phyloP scores from a whole-genome alignment of 352 stramenopile genomes.

The Thalassiosira pacifica region DNA sequence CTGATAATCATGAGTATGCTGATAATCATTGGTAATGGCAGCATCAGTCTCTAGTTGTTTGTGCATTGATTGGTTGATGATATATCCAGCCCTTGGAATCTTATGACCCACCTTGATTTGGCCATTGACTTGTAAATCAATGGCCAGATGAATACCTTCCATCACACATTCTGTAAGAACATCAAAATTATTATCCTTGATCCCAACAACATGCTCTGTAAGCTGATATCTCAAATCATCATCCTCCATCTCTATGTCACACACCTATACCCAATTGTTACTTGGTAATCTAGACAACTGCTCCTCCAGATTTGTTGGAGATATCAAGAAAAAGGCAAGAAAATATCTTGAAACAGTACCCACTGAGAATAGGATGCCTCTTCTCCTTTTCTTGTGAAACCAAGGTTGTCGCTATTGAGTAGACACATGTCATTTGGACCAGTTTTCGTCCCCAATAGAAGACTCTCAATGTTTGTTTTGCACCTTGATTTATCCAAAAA shows the following conservation, averaged over 20 bases:
- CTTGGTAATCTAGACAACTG: slow-evolving; percentile 5
- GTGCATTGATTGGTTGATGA: background rate
- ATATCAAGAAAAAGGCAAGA: slow-evolving; percentile 5
- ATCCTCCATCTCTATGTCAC: no score
- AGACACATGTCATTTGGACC: slow-evolving; percentile 18
- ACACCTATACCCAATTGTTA: no score
- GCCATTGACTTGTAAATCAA: background rate
- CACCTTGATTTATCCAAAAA: no score
- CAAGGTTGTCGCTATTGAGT: slow-evolving; percentile 33
- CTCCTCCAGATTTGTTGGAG: background rate
- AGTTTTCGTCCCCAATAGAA: background rate
- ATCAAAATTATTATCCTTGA: background rate
- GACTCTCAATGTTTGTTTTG: slow-evolving; percentile 2
- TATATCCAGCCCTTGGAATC: background rate
- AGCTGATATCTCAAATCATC: no score
- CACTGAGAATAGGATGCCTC: slow-evolving; percentile 12
- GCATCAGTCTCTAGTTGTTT: background rate
- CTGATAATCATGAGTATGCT: no score
- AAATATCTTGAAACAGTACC: slow-evolving; percentile 37
- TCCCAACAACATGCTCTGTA: background rate
- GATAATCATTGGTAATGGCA: no score
- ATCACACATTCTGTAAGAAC: background rate
- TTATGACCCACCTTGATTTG: background rate
- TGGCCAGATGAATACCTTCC: background rate
- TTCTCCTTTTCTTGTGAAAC: slow-evolving; percentile 24